Evolutionary conservation across 768 basidiomycete genomes (phyloP), one percentile per base, ranked within the genome.

Genomic region (Zangia roseola): DNA sequence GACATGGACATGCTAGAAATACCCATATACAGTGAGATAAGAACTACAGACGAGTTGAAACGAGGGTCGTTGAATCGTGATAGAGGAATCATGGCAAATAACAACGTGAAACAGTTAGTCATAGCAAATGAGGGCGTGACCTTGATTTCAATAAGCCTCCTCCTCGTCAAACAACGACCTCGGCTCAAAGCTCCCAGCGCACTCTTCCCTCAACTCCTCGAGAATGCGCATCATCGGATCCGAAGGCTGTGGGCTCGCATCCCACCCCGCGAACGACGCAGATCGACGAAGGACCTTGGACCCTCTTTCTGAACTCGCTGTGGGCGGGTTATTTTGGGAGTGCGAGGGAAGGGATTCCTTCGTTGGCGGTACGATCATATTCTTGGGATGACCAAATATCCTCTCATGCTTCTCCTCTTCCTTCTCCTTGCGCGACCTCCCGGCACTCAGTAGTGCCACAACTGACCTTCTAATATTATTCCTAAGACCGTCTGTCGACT

Each of bases 221-320:
- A 68, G 36, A 2, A 55, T 25, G 2, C 45, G 31, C 59, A 55
- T 53, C 14, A 65, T 10, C 4, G 52, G 2, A 34, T 52, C 55
- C 3, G 16, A n/a, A 20, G 37, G 28, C 13, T 24, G 28, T 16
- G 39, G 23, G 5, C 30, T 28, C 1, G 19, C 16, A 10, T 53
- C 38, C 54, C 54, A 52, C 5, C 55, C 61, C 14, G 56, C 55
- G 12, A 53, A 59, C 26, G 66, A 65, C 35, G n/a, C 56, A 5
- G 64, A 66, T 26, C 65, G 63, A 38, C 63, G 66, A 12, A 65
- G 50, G 7, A 43, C 26, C 19, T 36, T 50, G 4, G 56, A 43
- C 12, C 16, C 33, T 38, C 26, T 31, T 6, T 0, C 30, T 6
- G 43, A 10, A 19, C 37, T n/a, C 10, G 36, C 35, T 3, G 44